phyloP scores from a whole-genome alignment of 169 alveolate species.

The Eimeria maxima region DNA sequence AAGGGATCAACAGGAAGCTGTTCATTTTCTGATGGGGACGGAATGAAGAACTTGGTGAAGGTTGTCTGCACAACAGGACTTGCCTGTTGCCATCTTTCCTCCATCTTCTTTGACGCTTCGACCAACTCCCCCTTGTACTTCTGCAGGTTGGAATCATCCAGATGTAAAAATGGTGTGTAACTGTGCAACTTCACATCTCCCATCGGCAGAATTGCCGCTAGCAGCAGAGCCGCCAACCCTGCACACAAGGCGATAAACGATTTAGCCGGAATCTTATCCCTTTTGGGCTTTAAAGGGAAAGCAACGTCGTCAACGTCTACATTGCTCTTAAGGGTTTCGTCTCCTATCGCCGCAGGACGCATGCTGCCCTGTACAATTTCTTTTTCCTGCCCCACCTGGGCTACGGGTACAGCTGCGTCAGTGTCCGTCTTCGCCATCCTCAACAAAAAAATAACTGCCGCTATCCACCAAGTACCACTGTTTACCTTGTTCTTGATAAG shows the following conservation, averaged over 20 bases:
- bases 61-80: background rate
- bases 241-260: background rate
- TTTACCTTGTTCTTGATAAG: background rate
- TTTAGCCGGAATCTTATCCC: background rate
- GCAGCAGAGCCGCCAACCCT: background rate
- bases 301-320: background rate
- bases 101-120: background rate
- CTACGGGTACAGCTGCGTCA: too few species aligned
- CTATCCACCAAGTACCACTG: background rate
- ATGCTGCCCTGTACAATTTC: too few species aligned
- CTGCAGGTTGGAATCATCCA: background rate
- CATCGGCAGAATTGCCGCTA: background rate
- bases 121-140: background rate
- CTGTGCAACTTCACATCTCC: background rate
- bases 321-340: background rate
- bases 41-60: background rate
- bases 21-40: background rate
- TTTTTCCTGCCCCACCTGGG: too few species aligned
- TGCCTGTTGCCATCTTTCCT: background rate
- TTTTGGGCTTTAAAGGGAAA: background rate
- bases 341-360: background rate
- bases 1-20: background rate
- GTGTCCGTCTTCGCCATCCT: background rate
- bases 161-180: background rate
- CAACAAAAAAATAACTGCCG: background rate